Conservation (phyloP, 305 asterid species). For the Fraxinus baroniana region DNA sequence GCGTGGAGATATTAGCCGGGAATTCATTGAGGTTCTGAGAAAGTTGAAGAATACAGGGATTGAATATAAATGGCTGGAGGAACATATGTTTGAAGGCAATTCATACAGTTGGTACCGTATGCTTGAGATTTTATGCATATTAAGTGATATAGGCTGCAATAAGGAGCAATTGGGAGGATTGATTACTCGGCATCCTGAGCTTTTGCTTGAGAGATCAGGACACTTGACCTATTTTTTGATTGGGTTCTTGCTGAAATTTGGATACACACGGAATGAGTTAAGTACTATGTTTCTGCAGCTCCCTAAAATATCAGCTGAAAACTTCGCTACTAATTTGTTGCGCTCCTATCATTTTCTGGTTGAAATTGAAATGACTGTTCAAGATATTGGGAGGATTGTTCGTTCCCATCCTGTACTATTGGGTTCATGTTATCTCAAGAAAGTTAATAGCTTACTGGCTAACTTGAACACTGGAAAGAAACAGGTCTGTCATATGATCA, state of each 20-base stretch:
- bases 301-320: constrained; percentile 44
- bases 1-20: constrained; percentile 31
- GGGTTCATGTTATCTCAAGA: constrained; percentile 62
- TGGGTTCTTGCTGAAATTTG: constrained; percentile 63
- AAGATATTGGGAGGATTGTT: constrained; percentile 47
- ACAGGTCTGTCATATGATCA: constrained; percentile 47
- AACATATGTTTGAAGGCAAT: constrained; percentile 41
- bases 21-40: constrained; percentile 41
- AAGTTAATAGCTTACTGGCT: constrained; percentile 34
- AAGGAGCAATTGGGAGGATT: constrained; percentile 41
- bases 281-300: constrained; percentile 38
- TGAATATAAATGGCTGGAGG: constrained; percentile 52
- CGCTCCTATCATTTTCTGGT: constrained; percentile 48
- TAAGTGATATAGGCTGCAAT: constrained; percentile 46
- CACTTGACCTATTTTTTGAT: constrained; percentile 37
- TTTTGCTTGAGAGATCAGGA: constrained; percentile 63
- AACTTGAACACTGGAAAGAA: constrained; percentile 41
- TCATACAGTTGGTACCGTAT: constrained; percentile 55
- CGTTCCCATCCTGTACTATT: constrained; percentile 41
- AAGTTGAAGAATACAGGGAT: constrained; percentile 45
- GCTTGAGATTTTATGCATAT: constrained; percentile 41
- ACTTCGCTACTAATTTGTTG: constrained; percentile 41
- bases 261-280: constrained; percentile 38
- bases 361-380: constrained; percentile 47
- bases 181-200: constrained; percentile 41